Evolutionary conservation across 495 filamentous ascomycete species (phyloP).

Genomic region (Pseudevernia furfuracea): DNA sequence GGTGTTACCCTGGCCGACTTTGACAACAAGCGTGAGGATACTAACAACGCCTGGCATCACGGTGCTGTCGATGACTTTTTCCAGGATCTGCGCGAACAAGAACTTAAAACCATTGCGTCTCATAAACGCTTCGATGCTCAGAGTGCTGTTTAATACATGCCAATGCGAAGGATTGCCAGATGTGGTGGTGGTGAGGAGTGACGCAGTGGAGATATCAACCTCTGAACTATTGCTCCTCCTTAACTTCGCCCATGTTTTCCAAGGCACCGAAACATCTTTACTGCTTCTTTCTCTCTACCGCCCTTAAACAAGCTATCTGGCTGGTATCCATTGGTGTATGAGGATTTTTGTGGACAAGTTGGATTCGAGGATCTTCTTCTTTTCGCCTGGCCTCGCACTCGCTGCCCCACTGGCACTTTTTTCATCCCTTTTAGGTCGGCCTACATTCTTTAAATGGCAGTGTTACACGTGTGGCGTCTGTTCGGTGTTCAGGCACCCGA

Average conservation of each 20-base stretch:
- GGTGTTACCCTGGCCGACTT: conserved; percentile 5
- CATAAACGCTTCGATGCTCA: conserved; percentile 5
- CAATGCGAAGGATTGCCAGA: neutral
- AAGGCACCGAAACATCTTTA: neutral
- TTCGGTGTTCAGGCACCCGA: neutral
- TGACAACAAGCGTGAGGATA: neutral
- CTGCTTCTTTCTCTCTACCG: neutral
- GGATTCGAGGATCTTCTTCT: neutral
- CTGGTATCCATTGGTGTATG: neutral
- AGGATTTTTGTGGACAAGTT: neutral
- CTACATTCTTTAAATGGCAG: neutral
- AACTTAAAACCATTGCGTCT: conserved; percentile 4
- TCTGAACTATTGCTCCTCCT: neutral
- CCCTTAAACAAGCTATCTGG: neutral
- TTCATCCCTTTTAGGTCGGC: neutral
- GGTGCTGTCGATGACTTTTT: conserved; percentile 14
- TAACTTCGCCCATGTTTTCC: neutral
- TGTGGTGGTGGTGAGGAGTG: neutral
- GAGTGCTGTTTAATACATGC: neutral
- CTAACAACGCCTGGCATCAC: conserved; percentile 10
- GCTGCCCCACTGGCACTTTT: neutral
- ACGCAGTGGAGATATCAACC: neutral
- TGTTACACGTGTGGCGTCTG: neutral
- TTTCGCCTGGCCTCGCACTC: neutral
- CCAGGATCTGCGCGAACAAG: conserved; percentile 1